phyloP scores from a whole-genome alignment of 83 land plant genomes.

The Thuja plicata region DNA sequence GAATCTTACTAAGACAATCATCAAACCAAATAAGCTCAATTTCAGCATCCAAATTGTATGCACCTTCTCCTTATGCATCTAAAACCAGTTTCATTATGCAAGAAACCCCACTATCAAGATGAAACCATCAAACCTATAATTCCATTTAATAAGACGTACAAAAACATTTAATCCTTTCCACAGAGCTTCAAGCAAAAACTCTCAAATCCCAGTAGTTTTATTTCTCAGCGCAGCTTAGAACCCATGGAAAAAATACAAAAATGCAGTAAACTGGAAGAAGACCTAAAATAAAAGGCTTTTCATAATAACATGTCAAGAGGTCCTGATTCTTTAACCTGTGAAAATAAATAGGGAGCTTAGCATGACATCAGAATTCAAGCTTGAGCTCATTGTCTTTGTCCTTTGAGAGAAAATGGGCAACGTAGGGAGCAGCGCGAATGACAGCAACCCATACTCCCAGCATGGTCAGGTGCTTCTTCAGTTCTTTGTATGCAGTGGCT shows the following conservation, averaged over 20 bases:
- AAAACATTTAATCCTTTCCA: neutral
- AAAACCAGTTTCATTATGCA: no score
- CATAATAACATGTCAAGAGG: neutral
- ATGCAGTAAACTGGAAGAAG: neutral
- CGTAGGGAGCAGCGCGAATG: constrained; percentile 58
- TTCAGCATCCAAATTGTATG: neutral
- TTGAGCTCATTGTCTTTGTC: constrained; percentile 45
- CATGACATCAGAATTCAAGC: constrained; percentile 37
- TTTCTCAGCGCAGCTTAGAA: neutral
- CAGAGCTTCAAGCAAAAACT: neutral
- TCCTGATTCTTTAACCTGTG: neutral
- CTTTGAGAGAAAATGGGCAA: constrained; percentile 50
- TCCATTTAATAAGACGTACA: neutral
- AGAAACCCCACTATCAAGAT: neutral
- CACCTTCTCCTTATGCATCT: neutral
- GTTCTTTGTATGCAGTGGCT: constrained; percentile 58
- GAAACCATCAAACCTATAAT: neutral
- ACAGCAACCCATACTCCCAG: constrained; percentile 59
- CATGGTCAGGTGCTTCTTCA: constrained; percentile 49
- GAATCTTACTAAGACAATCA: neutral
- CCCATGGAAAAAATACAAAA: neutral
- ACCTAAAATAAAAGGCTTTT: neutral
- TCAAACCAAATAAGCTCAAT: neutral
- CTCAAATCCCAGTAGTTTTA: neutral
- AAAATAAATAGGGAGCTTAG: neutral